Percentiles rank a stretch among this genome's conserved stretches.
phyloP scores from a whole-genome alignment of 2,329 filamentous ascomycete genomes.

The Colletotrichum euphorbiae region DNA sequence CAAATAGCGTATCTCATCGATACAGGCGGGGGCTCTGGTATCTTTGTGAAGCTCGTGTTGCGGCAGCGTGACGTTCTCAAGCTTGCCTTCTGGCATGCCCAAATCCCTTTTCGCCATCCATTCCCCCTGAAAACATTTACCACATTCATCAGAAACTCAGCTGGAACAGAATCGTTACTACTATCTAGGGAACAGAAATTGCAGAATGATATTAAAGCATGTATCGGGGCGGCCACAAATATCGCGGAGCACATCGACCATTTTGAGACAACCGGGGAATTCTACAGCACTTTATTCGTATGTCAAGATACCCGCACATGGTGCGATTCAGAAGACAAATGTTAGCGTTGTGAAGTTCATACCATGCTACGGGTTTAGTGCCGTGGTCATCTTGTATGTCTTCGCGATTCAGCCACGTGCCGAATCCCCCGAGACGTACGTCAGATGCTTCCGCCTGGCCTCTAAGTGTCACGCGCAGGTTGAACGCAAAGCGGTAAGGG shows the following conservation, averaged over 20 bases:
- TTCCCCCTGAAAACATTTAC: slow-evolving; percentile 51
- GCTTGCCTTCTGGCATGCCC: slow-evolving; percentile 55
- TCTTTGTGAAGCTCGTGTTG: slow-evolving; percentile 46
- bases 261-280: slow-evolving; percentile 47
- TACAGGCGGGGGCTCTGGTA: slow-evolving; percentile 51
- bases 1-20: slow-evolving; percentile 52
- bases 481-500: slow-evolving; percentile 49
- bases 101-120: slow-evolving; percentile 53
- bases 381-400: slow-evolving; percentile 57
- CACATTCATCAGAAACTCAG: background rate
- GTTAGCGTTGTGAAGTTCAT: slow-evolving; percentile 45
- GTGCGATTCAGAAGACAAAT: no score
- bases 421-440: slow-evolving; percentile 44
- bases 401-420: slow-evolving; percentile 54
- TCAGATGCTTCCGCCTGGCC: slow-evolving; percentile 50
- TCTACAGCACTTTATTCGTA: slow-evolving; percentile 57
- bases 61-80: slow-evolving; percentile 56
- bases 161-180: no score
- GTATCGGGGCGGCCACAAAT: slow-evolving; percentile 53
- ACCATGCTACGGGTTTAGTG: slow-evolving; percentile 58
- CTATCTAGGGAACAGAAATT: slow-evolving; percentile 29
- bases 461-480: slow-evolving; percentile 54
- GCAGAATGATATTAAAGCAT: slow-evolving; percentile 44
- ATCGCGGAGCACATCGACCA: slow-evolving; percentile 53
- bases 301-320: slow-evolving; percentile 24